phyloP scores from a whole-genome alignment of 345 rosid species.

The Populus pruinosa region DNA sequence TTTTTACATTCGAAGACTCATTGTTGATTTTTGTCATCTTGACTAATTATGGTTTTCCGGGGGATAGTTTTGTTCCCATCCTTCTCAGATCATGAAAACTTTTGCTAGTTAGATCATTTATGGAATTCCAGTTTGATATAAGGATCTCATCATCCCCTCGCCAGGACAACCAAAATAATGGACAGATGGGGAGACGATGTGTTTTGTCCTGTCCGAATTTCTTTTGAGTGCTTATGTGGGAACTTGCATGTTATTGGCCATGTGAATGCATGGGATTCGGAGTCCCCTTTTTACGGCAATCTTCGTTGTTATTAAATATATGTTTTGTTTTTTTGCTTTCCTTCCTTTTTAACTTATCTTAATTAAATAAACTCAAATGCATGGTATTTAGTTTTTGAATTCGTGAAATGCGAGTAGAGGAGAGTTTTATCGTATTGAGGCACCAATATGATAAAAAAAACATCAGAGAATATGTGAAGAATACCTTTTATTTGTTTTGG shows the following conservation, averaged over 20 bases:
- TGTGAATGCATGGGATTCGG: background rate
- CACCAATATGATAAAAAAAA: no score
- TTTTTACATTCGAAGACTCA: conserved; percentile 27
- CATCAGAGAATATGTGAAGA: no score
- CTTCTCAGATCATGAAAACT: conserved; percentile 9
- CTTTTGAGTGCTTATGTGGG: background rate
- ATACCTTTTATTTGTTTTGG: no score
- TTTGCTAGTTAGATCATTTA: conserved; percentile 33
- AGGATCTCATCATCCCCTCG: conserved; percentile 13
- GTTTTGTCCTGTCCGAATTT: conserved; percentile 7
- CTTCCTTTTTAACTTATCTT: no score
- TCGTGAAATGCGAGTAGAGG: no score
- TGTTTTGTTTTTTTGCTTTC: no score
- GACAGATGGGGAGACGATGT: conserved; percentile 15
- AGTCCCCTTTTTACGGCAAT: background rate
- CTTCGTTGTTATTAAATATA: no score
- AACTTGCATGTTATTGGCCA: background rate
- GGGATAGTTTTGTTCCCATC: conserved; percentile 44
- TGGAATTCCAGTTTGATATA: conserved; percentile 18
- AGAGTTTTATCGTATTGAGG: no score
- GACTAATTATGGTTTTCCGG: conserved; percentile 13
- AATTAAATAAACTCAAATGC: no score
- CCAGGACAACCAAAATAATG: conserved; percentile 24
- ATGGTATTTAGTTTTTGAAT: no score
- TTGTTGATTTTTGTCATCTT: conserved; percentile 8